Evolutionary conservation across 2,329 filamentous ascomycete genomes (phyloP).

Genomic region (Arthrobotrys megalospora): DNA sequence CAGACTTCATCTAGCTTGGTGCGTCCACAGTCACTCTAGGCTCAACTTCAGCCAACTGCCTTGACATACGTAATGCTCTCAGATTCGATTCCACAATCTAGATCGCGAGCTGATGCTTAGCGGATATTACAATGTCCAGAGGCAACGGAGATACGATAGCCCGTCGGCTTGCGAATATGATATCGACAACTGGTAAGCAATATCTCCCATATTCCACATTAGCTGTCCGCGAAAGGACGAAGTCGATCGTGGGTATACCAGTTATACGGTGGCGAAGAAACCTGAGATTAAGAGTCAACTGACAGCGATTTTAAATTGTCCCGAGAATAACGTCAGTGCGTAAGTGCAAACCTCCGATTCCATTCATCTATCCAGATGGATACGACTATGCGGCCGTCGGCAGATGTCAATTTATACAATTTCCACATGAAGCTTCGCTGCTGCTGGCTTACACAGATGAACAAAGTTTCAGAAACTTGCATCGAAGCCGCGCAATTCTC

Average conservation of each 20-base stretch:
- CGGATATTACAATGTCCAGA: not conserved
- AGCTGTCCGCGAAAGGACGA: not conserved
- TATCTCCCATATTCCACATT: not conserved
- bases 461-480: not conserved
- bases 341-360: constrained; percentile 19
- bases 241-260: not conserved
- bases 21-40: too few species aligned
- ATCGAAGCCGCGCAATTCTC: constrained; percentile 48
- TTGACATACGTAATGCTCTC: not conserved
- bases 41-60: not conserved
- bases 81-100: not conserved
- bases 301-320: too few species aligned
- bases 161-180: not conserved
- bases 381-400: constrained; percentile 32
- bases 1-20: too few species aligned
- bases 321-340: too few species aligned
- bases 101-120: not conserved
- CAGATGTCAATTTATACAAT: constrained; percentile 20
- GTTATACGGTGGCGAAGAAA: not conserved
- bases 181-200: not conserved
- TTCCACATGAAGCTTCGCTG: not conserved
- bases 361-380: constrained; percentile 15
- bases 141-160: constrained; percentile 4
- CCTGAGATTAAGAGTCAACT: not conserved
- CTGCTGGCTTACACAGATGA: constrained; percentile 15